Base-by-base conservation (phyloP, 2,329 filamentous ascomycete species). In the Chrysoporthe austroafricana region DNA sequence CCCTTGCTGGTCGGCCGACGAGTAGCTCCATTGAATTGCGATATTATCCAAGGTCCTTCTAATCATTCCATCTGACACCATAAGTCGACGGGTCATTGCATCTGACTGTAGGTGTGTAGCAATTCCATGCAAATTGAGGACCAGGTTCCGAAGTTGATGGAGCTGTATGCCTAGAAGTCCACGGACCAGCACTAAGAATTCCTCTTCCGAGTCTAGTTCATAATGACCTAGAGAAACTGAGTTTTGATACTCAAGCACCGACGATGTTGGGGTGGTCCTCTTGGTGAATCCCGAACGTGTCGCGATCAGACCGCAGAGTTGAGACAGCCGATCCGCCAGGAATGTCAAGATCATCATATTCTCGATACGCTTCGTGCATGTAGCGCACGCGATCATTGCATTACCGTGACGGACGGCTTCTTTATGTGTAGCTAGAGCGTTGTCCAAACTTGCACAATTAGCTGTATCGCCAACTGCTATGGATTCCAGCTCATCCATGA, bases 261-360 rank as follows among this genome's bases (percentile, higher is more conserved):
- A 50, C 4, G 56, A 18, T 34, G 14, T 13, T 18, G 56, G 2
- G 11, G 34, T n/a, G 18, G 32, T 39, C 18, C 8, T 36, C 14
- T 13, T n/a, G 32, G 11, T 34, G 11, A 4, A 42, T 1, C 56
- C 32, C 5, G 21, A 3, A 14, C 56, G 16, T 11, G 32, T n/a
- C 14, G 56, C 56, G 56, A 34, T 58, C 21, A 39, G 21, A 58
- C 56, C 21, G n/a, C 46, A 50, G 2, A 58, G 56, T 26, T 16
- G 36, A 26, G 56, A 26, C 32, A 58, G 34, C 16, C 32, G 4
- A 13, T 58, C 56, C 11, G 16, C 56, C 14, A 58, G 36, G 34
- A 58, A 58, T 16, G 56, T 58, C 18, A 58, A n/a, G 16, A 58
- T 58, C 11, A 58, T 36, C 56, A 58, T 58, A 34, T 26, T 58